Evolutionary conservation across 1,284 basidiomycete species (phyloP).

Genomic region (Ceratobasidium sp.): DNA sequence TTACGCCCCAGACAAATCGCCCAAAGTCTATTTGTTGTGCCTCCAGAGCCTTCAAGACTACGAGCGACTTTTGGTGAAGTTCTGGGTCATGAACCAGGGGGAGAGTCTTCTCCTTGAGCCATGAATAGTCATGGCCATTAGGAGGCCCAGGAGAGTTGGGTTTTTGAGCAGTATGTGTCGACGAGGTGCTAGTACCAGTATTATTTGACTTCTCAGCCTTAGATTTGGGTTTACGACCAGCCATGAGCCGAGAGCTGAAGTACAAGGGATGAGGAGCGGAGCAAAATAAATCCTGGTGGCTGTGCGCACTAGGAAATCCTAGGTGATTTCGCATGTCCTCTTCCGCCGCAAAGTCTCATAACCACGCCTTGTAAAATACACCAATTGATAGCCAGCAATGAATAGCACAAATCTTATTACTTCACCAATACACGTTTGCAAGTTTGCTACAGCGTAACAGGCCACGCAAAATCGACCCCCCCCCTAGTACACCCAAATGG

Average conservation of each 20-base stretch:
- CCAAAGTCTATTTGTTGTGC: not conserved
- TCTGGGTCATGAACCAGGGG: not conserved
- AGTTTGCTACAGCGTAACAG: not conserved
- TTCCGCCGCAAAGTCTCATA: not conserved
- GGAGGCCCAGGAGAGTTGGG: not conserved
- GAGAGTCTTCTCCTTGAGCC: not conserved
- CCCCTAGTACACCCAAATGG: not conserved
- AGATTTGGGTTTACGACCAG: not conserved
- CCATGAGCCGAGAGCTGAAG: not conserved
- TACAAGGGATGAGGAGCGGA: too few species aligned
- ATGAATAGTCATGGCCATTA: not conserved
- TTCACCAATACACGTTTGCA: not conserved
- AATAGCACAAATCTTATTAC: not conserved
- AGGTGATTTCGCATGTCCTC: not conserved
- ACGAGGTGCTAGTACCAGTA: too few species aligned
- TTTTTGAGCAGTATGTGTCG: too few species aligned
- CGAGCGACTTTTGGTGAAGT: not conserved
- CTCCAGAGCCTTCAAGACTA: not conserved
- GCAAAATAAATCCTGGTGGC: too few species aligned
- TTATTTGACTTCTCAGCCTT: not conserved
- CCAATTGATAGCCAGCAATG: not conserved
- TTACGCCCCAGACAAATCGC: conserved; percentile 1
- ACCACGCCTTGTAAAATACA: not conserved
- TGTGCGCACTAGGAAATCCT: not conserved
- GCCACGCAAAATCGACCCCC: not conserved